A percentile compares a stretch with the other conserved stretches of the same genome.
phyloP scores from a whole-genome alignment of 805 yeast species.

The Sugiyamaella chiloensis region DNA sequence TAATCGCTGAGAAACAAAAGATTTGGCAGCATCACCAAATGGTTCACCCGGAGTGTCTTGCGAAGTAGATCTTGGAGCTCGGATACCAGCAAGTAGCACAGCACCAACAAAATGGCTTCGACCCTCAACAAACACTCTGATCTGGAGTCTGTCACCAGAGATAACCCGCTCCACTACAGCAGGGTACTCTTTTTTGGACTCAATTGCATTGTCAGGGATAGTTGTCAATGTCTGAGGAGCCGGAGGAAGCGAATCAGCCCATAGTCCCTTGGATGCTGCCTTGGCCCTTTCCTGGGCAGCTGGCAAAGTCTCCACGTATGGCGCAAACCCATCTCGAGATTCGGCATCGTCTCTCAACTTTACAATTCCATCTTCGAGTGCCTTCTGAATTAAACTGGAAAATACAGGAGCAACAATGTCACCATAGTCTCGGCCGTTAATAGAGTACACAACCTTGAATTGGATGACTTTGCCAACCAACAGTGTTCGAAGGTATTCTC shows the following conservation, averaged over 20 bases:
- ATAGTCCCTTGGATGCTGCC: conserved; percentile 51
- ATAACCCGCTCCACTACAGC: conserved; percentile 73
- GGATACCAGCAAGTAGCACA: conserved; percentile 68
- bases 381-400: conserved; percentile 53
- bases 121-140: conserved; percentile 49
- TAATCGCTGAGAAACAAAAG: conserved; percentile 59
- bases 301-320: conserved; percentile 28
- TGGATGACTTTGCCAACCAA: conserved; percentile 62
- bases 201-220: conserved; percentile 25
- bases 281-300: conserved; percentile 47
- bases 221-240: conserved; percentile 18
- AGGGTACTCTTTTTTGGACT: conserved; percentile 40
- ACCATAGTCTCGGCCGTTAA: conserved; percentile 59
- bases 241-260: conserved; percentile 38
- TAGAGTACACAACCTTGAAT: conserved; percentile 55
- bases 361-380: conserved; percentile 57
- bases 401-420: conserved; percentile 65
- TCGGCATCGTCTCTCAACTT: conserved; percentile 55
- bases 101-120: conserved; percentile 52
- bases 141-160: conserved; percentile 73
- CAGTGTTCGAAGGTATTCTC: conserved; percentile 59
- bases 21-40: conserved; percentile 62
- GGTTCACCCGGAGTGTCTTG: conserved; percentile 44
- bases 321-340: conserved; percentile 40
- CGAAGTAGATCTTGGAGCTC: conserved; percentile 64